Base-by-base conservation (phyloP, 805 yeast species). In the Yamadazyma nakazawae region DNA sequence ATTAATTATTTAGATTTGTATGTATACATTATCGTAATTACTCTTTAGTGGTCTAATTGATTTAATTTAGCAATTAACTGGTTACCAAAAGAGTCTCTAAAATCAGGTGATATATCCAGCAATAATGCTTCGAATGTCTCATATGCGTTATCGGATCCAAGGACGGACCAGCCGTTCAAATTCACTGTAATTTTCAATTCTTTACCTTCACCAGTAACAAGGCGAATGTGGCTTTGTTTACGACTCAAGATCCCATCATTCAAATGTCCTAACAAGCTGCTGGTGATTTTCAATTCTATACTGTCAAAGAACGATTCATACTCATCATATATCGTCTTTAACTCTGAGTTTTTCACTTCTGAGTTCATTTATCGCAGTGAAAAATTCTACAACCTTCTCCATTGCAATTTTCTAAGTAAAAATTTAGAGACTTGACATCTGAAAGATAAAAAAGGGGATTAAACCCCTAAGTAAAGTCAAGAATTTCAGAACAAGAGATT, bases 61-160 rank as follows among this genome's bases (percentile, higher is more conserved):
- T 43, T 45, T 26, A 66, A 48, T 47, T 54, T 59, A 5, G 40
- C 42, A 4, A 58, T 28, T 24, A 66, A 50, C 32, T 47, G 49
- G 19, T 48, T 34, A 24, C 56, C 58, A 42, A 64, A 66, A 10
- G 35, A 32, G 2, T 30, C 13, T 24, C 54, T 54, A 46, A 67
- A 67, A 3, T 47, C 40, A 2, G 58, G 57, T 8, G 67, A 59
- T 5, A 48, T 34, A 2, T 36, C 42, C 61, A 59, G 58, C 67
- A 67, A 62, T 21, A 67, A 48, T 31, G 61, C 51, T 46, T 66
- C 71, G 43, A 67, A 67, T 0, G 71, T 64, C 43, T 66, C 69
- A 41, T 48, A 62, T 34, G 47, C 40, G 21, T 40, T 34, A 3
- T 25, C 21, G 10, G 43, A 48, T 8, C 49, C 54, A 6, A 54